Conservation (phyloP, 208 protist species). For the Novymonas esmeraldas region DNA sequence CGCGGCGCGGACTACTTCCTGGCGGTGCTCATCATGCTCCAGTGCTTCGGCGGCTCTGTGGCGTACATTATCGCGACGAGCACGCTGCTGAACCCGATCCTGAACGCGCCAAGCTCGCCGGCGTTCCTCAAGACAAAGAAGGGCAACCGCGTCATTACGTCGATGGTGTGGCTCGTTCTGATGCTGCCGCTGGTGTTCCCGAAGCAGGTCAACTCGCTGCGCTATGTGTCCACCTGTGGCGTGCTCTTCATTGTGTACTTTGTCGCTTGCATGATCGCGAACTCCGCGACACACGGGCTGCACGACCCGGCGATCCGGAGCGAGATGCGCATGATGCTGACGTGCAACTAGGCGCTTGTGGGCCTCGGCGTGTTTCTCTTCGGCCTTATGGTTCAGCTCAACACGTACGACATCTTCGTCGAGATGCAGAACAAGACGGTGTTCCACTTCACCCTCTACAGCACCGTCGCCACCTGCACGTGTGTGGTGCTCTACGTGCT, state of each 20-base stretch:
- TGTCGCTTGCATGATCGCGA: conserved; percentile 51
- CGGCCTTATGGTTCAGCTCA: conserved; percentile 38
- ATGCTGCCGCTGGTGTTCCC: conserved; percentile 72
- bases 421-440: conserved; percentile 58
- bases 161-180: conserved; percentile 46
- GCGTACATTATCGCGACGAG: conserved; percentile 63
- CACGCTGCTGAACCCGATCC: conserved; percentile 44
- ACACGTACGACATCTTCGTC: conserved; percentile 51
- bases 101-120: conserved; percentile 26
- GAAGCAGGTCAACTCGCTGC: conserved; percentile 68
- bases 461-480: conserved; percentile 36
- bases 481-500: conserved; percentile 61
- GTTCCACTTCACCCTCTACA: conserved; percentile 38
- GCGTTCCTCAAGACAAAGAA: conserved; percentile 35
- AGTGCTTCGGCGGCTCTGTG: conserved; percentile 56
- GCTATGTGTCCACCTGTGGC: conserved; percentile 66
- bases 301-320: conserved; percentile 30
- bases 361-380: conserved; percentile 58
- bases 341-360: conserved; percentile 52
- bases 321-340: conserved; percentile 35
- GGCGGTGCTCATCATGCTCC: conserved; percentile 45
- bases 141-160: conserved; percentile 54
- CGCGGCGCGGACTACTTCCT: conserved; percentile 50
- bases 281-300: conserved; percentile 42
- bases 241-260: conserved; percentile 71